Base-by-base conservation (phyloP, 2,329 filamentous ascomycete genomes). In the Apiospora sp. region DNA sequence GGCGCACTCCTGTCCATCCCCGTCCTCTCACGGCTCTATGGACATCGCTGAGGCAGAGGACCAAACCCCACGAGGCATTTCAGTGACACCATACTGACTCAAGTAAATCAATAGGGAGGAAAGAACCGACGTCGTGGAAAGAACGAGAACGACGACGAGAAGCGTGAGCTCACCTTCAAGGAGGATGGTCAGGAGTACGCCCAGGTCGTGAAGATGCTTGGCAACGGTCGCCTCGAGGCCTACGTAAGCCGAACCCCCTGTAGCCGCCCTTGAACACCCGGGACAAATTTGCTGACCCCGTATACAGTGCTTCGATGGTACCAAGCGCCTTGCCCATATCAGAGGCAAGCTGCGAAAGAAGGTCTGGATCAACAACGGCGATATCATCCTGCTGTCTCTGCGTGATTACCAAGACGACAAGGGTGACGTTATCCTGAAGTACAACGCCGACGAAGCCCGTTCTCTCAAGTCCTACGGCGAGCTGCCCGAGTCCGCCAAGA, bases 61-160 rank as follows among this genome's bases (percentile, higher is more conserved):
- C 19, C 46, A n/a, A 49, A n/a, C 1, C 22, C 46, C 6, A 49
- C 46, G 46, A 49, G 71, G 61, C 71, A 72, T 76, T 76, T 72
- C 75, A 72, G 22, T 61, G 30, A 73, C 67, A 70, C 71, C 41
- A 78, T 74, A 69, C 81, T 83, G 19, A 72, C 77, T 77, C 58
- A 78, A 22, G 77, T 82, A 77, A 43, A 37, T 70, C 22, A 79
- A 90, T 80, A 96, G 94, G 96, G 96, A 85, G 96, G 96, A 88
- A 98, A 98, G 91, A 98, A 98, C 88, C 90, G 96, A 86, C 93
- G 96, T 91, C 92, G 96, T 87, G 96, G 96, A 87, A 98, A 98
- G 93, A 97, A 97, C 90, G 94, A 97, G 88, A 97, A 96, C 87
- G 96, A 98, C 89, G 97, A 98, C 83, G 95, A 98, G 88, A 98